Evolutionary conservation across 495 filamentous ascomycete species (phyloP), one percentile per base, ranked within the genome.

Genomic region (Terfezia claveryi): DNA sequence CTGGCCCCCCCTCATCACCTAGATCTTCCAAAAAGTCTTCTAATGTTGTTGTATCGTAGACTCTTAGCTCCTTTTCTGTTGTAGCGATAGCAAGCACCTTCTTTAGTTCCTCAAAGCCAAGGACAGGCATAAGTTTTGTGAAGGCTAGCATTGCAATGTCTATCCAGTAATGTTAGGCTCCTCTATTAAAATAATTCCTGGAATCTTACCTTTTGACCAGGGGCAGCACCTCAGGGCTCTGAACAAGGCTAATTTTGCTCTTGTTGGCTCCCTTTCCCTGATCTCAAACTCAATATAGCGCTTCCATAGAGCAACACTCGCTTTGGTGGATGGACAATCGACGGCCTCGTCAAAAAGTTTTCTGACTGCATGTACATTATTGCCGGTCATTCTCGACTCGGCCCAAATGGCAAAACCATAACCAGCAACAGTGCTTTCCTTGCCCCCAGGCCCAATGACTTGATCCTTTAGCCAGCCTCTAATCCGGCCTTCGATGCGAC

Each of bases 291-390:
- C 59, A 17, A 87, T 65, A 60, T 84, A 89, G 20, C 74, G 66
- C 59, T 74, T 72, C 84, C 85, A 91, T 32, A 87, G 58, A 0
- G 71, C 68, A 7, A 75, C 67, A 54, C 66, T 71, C 23, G 66
- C 66, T 52, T 60, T 65, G 14, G 62, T 68, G 1, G 61, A 61
- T n/a, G 69, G 62, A 46, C 68, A 62, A 11, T 60, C 63, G 6
- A 89, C 67, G 1, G 83, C 83, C 36, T 72, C 73, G 66, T 91
- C 86, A 56, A 91, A 87, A 2, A 81, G 76, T 3, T 76, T 72
- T 14, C 78, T 77, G 3, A 75, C 71, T 2, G 82, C 77, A 60
- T 83, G 71, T 0, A 68, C 56, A 17, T 78, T 85, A 14, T 77
- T 78, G 16, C 72, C 69, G 37, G 64, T 50, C 55, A 55, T 58